Conservation (phyloP, 2,329 filamentous ascomycete species). For the Metarhizium guizhouense region DNA sequence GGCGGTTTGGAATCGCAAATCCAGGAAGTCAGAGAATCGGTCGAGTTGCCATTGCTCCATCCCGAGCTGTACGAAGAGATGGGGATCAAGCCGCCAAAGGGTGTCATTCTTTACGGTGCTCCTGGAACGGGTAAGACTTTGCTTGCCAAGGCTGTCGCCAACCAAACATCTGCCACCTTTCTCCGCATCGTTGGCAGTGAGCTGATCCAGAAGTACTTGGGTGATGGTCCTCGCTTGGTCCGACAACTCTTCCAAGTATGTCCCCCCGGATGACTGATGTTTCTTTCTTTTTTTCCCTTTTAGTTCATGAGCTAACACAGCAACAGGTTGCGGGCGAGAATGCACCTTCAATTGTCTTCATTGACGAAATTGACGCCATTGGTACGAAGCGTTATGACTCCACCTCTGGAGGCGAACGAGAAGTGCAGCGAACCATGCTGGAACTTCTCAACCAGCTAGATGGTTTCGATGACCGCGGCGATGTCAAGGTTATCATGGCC, state of each 20-base stretch:
- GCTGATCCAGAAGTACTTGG: slow-evolving; percentile 96
- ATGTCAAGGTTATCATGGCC: slow-evolving; percentile 99
- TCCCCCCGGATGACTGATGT: background rate
- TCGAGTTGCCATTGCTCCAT: slow-evolving; percentile 88
- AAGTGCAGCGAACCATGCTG: slow-evolving; percentile 97
- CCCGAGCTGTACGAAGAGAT: slow-evolving; percentile 99
- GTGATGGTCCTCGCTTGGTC: slow-evolving; percentile 88
- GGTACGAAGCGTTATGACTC: slow-evolving; percentile 98
- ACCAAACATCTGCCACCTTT: slow-evolving; percentile 98
- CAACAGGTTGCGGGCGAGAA: slow-evolving; percentile 82
- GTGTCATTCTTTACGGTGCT: slow-evolving; percentile 96
- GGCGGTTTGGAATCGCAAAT: slow-evolving; percentile 93
- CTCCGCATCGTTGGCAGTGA: slow-evolving; percentile 94
- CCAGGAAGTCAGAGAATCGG: slow-evolving; percentile 94
- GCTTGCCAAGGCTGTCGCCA: slow-evolving; percentile 92
- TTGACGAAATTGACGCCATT: slow-evolving; percentile 98
- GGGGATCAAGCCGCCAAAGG: slow-evolving; percentile 99
- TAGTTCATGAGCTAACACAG: slow-evolving; percentile 1
- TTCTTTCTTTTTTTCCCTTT: too few relatives aligned
- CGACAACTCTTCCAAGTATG: slow-evolving; percentile 85
- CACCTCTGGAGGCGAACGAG: slow-evolving; percentile 90
- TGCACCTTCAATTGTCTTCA: slow-evolving; percentile 94
- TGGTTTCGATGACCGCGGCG: slow-evolving; percentile 95
- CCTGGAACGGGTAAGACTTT: slow-evolving; percentile 96
- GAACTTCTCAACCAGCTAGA: slow-evolving; percentile 97